A percentile compares a stretch with the other conserved stretches of the same genome.
Conservation (phyloP, 192 early-diverging fungal species). For the Umbelopsis vinacea region DNA sequence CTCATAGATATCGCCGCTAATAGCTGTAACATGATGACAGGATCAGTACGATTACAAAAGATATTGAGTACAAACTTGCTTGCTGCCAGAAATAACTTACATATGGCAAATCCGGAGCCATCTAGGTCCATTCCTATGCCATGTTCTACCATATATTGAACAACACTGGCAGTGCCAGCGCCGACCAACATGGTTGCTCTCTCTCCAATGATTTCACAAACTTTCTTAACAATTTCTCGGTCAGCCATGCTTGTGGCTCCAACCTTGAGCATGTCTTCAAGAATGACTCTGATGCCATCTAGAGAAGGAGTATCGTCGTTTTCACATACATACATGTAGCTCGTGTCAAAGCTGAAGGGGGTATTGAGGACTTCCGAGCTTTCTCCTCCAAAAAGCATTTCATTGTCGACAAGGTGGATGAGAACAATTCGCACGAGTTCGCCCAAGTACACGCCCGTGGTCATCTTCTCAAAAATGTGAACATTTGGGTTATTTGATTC, state of each 20-base stretch:
- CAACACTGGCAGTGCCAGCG: constrained; percentile 64
- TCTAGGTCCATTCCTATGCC: constrained; percentile 36
- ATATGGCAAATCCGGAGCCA: constrained; percentile 37
- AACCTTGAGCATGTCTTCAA: constrained; percentile 73
- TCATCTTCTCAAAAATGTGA: constrained; percentile 93
- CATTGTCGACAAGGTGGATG: constrained; percentile 79
- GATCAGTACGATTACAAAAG: constrained; percentile 1
- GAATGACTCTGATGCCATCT: constrained; percentile 61
- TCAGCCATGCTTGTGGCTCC: constrained; percentile 69
- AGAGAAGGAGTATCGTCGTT: constrained; percentile 69
- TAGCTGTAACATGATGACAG: constrained; percentile 25
- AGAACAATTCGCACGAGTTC: constrained; percentile 81
- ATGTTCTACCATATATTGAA: constrained; percentile 43
- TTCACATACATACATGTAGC: constrained; percentile 73
- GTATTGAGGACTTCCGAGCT: constrained; percentile 63
- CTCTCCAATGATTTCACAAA: constrained; percentile 81
- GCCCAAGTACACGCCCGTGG: constrained; percentile 90
- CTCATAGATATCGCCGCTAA: constrained; percentile 43
- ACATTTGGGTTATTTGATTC: constrained; percentile 78
- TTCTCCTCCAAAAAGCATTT: constrained; percentile 75
- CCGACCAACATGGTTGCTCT: constrained; percentile 83
- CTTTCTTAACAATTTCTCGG: constrained; percentile 76
- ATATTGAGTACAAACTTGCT: neutral
- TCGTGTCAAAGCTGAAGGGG: constrained; percentile 73
- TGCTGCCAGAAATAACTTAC: constrained; percentile 23